Conservation (phyloP, 1,284 basidiomycete genomes). For the Inonotus obliquus region DNA sequence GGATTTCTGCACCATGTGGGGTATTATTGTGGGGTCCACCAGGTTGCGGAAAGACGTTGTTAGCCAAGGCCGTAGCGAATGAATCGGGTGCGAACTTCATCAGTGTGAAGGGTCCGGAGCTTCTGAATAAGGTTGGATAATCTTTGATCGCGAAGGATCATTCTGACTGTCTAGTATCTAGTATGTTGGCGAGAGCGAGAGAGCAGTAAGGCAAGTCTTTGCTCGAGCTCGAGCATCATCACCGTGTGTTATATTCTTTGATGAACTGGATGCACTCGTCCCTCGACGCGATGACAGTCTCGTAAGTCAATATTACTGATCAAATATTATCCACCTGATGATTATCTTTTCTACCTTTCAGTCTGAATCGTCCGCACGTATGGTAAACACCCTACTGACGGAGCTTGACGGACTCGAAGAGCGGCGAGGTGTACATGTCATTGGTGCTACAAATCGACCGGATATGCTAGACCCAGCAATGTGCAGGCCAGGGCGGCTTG, state of each 20-base stretch:
- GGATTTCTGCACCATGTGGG: slow-evolving; percentile 84
- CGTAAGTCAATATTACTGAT: slow-evolving; percentile 40
- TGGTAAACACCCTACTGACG: slow-evolving; percentile 95
- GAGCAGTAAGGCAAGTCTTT: slow-evolving; percentile 93
- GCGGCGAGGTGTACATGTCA: slow-evolving; percentile 90
- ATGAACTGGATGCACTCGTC: slow-evolving; percentile 95
- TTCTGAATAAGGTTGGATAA: slow-evolving; percentile 83
- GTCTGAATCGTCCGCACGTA: slow-evolving; percentile 95
- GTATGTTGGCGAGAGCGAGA: slow-evolving; percentile 98
- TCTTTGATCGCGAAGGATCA: background rate
- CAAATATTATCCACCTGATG: slow-evolving; percentile 4
- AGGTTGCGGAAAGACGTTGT: slow-evolving; percentile 93
- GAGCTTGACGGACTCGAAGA: slow-evolving; percentile 94
- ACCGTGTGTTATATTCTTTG: slow-evolving; percentile 92
- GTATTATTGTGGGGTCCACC: slow-evolving; percentile 98
- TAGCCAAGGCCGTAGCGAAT: slow-evolving; percentile 97
- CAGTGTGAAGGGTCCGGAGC: slow-evolving; percentile 93
- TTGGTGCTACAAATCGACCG: slow-evolving; percentile 96
- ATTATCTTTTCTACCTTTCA: slow-evolving; percentile 27
- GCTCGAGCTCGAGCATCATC: slow-evolving; percentile 82
- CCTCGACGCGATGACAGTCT: slow-evolving; percentile 89
- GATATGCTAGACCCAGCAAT: slow-evolving; percentile 99
- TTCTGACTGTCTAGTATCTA: slow-evolving; percentile 30
- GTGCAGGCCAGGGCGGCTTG: slow-evolving; percentile 93
- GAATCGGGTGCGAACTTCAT: slow-evolving; percentile 95